Evolutionary conservation across 2,329 filamentous ascomycete species (phyloP).

Genomic region (Sordariomycetes sp.): DNA sequence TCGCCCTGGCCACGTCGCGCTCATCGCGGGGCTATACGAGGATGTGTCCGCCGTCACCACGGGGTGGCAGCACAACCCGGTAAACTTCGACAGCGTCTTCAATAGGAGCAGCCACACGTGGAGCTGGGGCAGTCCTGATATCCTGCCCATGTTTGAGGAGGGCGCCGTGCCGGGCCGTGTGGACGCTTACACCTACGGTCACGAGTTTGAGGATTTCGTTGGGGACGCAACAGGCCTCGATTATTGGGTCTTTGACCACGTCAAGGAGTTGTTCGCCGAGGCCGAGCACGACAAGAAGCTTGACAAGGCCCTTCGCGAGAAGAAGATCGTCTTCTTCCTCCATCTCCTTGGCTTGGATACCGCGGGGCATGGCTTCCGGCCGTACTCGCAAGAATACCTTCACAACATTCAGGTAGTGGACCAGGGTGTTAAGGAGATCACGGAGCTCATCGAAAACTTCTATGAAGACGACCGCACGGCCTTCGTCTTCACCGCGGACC

Average conservation of each 20-base stretch:
- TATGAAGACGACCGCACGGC: constrained; percentile 79
- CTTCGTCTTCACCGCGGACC: constrained; percentile 94
- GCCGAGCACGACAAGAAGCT: constrained; percentile 71
- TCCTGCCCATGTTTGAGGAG: constrained; percentile 91
- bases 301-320: constrained; percentile 59
- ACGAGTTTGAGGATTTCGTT: constrained; percentile 85
- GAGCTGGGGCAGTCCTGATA: constrained; percentile 98
- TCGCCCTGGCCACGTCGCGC: constrained; percentile 86
- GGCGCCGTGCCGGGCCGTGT: constrained; percentile 83
- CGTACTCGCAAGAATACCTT: constrained; percentile 92
- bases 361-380: constrained; percentile 72
- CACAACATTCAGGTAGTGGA: constrained; percentile 94
- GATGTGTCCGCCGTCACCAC: constrained; percentile 96
- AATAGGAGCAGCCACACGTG: constrained; percentile 94
- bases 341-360: constrained; percentile 91
- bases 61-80: constrained; percentile 96
- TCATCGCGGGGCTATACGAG: constrained; percentile 94
- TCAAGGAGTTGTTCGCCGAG: constrained; percentile 74
- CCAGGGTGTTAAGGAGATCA: constrained; percentile 75
- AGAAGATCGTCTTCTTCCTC: constrained; percentile 90
- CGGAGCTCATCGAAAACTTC: constrained; percentile 71
- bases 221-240: constrained; percentile 73
- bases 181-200: constrained; percentile 73
- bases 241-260: constrained; percentile 90
- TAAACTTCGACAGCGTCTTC: constrained; percentile 98